Conservation (phyloP, 371 early-diverging fungal species). For the Actinomucor elegans region DNA sequence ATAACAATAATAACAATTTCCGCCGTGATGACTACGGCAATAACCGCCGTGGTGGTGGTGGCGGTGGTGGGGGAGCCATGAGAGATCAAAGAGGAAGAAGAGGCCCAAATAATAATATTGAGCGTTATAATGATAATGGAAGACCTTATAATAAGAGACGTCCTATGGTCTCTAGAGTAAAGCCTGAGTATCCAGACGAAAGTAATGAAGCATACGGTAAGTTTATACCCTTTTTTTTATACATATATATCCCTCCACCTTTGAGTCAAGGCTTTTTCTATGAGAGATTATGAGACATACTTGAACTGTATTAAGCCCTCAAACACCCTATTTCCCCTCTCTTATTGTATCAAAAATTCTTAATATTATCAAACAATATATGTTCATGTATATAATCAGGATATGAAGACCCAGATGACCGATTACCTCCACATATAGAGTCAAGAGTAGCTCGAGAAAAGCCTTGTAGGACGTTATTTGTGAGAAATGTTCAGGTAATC, state of each 20-base stretch:
- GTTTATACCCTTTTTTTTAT: conserved; percentile 1
- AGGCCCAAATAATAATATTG: conserved; percentile 13
- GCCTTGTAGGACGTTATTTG: conserved; percentile 55
- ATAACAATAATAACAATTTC: conserved; percentile 2
- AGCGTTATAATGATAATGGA: conserved; percentile 17
- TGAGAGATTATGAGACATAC: background rate
- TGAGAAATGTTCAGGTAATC: conserved; percentile 59
- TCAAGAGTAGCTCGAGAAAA: conserved; percentile 48
- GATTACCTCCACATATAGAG: conserved; percentile 39
- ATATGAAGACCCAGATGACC: conserved; percentile 20
- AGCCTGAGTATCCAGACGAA: conserved; percentile 15
- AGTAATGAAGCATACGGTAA: conserved; percentile 15
- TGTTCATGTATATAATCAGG: conserved; percentile 7
- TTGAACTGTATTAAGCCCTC: background rate
- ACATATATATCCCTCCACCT: too few relatives aligned
- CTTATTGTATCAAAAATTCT: background rate
- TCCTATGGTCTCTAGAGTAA: conserved; percentile 4
- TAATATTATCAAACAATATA: background rate
- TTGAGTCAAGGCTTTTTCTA: too few relatives aligned
- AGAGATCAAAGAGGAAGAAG: conserved; percentile 20
- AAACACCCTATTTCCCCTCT: background rate
- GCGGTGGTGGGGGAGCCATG: conserved; percentile 30
- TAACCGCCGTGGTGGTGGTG: conserved; percentile 6
- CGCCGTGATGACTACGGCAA: conserved; percentile 24
- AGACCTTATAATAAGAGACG: conserved; percentile 24